Evolutionary conservation across 2,329 filamentous ascomycete genomes (phyloP), one percentile per base, ranked within the genome.

Genomic region (Exutisphaerella laricina): DNA sequence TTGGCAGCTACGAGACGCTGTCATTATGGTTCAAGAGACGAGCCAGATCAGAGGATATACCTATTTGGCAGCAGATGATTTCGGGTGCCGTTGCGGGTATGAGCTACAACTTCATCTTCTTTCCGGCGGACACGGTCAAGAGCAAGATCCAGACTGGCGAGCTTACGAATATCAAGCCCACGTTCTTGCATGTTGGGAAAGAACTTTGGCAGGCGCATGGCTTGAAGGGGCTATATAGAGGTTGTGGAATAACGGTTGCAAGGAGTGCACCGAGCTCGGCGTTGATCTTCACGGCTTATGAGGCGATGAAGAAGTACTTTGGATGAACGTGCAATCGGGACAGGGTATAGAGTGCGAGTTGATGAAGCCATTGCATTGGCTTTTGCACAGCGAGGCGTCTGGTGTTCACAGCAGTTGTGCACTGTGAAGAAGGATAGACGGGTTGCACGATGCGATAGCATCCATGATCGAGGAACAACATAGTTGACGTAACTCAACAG

Each of bases 121-220:
- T 92, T 64, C 92, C 92, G 0, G 92, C 92, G 37, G 92, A 98
- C 64, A 98, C 92, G 1, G 84, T 98, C 71, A 98, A 98, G 70
- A 94, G 86, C 13, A 81, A 90, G 35, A 95, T 98, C 82, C 92
- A 98, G 69, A 98, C 92, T 0, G 77, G 84, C 40, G 83, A 88
- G 4, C 44, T 64, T 16, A 51, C 51, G 9, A 44, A 45, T 9
- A 70, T 66, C 2, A 67, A 69, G 42, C 75, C 75, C 40, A 82
- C 80, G 0, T 97, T 98, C 59, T 77, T 74, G 69, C 70, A 75
- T 26, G 88, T 94, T 46, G 80, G 82, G 0, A 74, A 69, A 44
- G 74, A 79, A 12, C 67, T 97, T n/a, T 98, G 88, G 84, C 76
- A 73, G 48, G 79, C 88, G 57, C 81, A 89, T 46, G 92, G 92